Evolutionary conservation across 441 rosid genomes (phyloP).

Genomic region (Lepidium campestre): DNA sequence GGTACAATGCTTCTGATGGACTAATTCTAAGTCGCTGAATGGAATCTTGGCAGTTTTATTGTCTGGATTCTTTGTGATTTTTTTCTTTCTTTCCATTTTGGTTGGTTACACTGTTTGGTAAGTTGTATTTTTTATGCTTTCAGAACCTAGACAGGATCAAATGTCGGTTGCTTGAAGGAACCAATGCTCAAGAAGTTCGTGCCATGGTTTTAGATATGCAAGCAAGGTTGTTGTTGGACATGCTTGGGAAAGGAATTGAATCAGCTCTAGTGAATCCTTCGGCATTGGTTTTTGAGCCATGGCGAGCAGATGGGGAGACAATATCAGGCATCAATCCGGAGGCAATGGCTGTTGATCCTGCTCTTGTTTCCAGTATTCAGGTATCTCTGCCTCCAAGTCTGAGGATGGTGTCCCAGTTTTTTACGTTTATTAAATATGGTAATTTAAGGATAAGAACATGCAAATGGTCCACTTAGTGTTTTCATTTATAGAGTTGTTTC

Average conservation of each 20-base stretch:
- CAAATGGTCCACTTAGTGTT: not conserved
- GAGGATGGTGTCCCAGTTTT: not conserved
- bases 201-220: slow-evolving; percentile 99
- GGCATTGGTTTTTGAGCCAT: slow-evolving; percentile 80
- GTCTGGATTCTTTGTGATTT: not conserved
- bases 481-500: not conserved
- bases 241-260: slow-evolving; percentile 99
- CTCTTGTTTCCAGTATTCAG: slow-evolving; percentile 86
- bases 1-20: not conserved
- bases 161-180: slow-evolving; percentile 96
- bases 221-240: slow-evolving; percentile 92
- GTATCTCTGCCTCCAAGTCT: slow-evolving; percentile 30
- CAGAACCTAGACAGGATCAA: slow-evolving; percentile 98
- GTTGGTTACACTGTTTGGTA: slow-evolving; percentile 7
- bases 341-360: slow-evolving; percentile 94
- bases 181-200: slow-evolving; percentile 98
- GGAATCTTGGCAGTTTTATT: not conserved
- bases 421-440: not conserved
- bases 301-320: slow-evolving; percentile 79
- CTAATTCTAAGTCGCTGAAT: not conserved
- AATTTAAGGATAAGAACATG: not conserved
- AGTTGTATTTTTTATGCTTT: slow-evolving; percentile 27
- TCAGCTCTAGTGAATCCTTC: slow-evolving; percentile 97
- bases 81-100: not conserved
- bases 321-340: slow-evolving; percentile 78